A percentile compares a stretch with the other conserved stretches of the same genome.
Conservation (phyloP, 257 asterid species). For the Scutellaria galericulata region DNA sequence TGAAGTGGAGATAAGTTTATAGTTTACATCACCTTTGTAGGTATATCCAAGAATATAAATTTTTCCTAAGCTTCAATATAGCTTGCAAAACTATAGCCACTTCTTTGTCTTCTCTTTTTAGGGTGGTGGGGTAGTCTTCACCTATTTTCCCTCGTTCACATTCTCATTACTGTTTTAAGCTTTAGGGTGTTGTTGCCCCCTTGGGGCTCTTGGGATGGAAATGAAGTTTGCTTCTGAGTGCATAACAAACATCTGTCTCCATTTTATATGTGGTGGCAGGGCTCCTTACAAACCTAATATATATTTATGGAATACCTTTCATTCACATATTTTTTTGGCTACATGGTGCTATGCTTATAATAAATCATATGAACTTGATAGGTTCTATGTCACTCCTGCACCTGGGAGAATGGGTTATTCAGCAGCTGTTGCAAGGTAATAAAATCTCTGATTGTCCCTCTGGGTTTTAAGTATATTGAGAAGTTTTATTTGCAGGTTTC, state of each 20-base stretch:
- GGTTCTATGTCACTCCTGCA: conserved; percentile 84
- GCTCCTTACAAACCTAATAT: neutral
- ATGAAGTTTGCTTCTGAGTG: neutral
- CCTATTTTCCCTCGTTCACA: neutral
- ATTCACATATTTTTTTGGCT: neutral
- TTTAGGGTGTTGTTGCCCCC: neutral
- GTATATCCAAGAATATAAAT: neutral
- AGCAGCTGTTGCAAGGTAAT: conserved; percentile 79
- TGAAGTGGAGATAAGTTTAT: neutral
- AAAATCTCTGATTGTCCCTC: conserved; percentile 17
- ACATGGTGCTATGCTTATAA: conserved; percentile 23
- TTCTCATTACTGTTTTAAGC: neutral
- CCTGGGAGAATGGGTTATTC: conserved; percentile 89
- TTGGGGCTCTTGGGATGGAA: neutral
- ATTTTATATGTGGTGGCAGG: neutral
- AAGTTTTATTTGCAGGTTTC: conserved; percentile 62
- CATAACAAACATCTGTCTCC: neutral
- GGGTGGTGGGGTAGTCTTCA: neutral
- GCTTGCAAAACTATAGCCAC: neutral
- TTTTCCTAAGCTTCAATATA: conserved; percentile 1
- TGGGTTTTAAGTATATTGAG: conserved; percentile 28
- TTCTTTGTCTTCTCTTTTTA: neutral
- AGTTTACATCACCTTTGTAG: neutral
- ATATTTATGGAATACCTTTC: neutral
- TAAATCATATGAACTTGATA: conserved; percentile 34